Base-by-base conservation (phyloP, 2,329 filamentous ascomycete genomes). In the Exutisphaerella laricina region DNA sequence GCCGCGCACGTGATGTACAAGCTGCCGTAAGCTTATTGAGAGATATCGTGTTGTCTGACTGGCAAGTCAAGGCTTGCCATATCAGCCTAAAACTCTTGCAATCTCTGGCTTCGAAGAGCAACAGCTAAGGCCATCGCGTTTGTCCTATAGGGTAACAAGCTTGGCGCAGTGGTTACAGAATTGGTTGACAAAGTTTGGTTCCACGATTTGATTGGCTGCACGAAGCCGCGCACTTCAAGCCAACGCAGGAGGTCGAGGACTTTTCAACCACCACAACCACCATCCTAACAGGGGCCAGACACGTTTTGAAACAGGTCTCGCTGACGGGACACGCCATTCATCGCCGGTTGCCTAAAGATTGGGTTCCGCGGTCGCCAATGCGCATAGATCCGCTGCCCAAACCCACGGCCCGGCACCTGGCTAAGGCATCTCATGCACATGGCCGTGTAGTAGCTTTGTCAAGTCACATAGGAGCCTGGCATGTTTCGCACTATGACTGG, bases 401-500 rank as follows among this genome's bases (percentile, higher is more conserved):
- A n/a, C n/a, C n/a, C n/a, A n/a, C n/a, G n/a, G n/a, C n/a, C n/a
- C n/a, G 6, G 23, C 23, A 6, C 23, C 23, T 26, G 23, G 6
- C 6, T 26, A 6, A 26, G 12, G 23, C 23, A 12, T 26, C 23
- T 26, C 6, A 26, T 26, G 23, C 23, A 26, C 23, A 12, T 12
- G 6, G 23, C 33, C 9, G 33, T 23, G 18, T n/a, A 21, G 33
- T 10, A 36, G 4, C 33, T 22, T 20, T 20, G 9, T n/a, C 22
- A 36, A 21, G 7, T 21, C 33, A 23, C 8, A 21, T 8, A 23
- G 26, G 38, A 30, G 9, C 22, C 18, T 21, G 16, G 13, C 25
- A 16, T 32, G 28, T 32, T 7, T 32, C 29, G 23, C 38, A 25
- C 20, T 29, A 3, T 40, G 18, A 40, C 26, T 40, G 38, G 38